Evolutionary conservation across 192 early-diverging fungal species (phyloP), one percentile per base, ranked within the genome.

Genomic region (Glomus cerebriforme): DNA sequence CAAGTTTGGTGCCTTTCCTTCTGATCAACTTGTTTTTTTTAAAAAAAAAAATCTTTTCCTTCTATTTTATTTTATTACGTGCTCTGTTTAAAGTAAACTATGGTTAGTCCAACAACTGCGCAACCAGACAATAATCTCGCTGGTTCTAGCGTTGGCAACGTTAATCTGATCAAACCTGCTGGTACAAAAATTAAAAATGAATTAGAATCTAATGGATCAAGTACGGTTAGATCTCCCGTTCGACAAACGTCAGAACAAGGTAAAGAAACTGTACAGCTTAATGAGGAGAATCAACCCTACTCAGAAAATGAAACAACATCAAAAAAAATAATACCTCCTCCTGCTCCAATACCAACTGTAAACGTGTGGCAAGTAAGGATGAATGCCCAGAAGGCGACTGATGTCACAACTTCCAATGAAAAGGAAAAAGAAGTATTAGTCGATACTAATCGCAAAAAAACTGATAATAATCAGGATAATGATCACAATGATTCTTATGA

Each of bases 41-140:
- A n/a, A n/a, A n/a, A n/a, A n/a, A 39, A 35, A 22, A 43, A 54
- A 54, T 3, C 49, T 17, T n/a, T n/a, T 54, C 22, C 15, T 22
- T 34, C 3, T 35, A n/a, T 19, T 35, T 37, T 66, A n/a, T n/a
- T 5, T 37, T 68, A 22, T n/a, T 35, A 37, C 32, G 22, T 68
- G 6, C 19, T n/a, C 9, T 8, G 13, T n/a, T 37, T 39, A 39
- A 68, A 39, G 35, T 54, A 9, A 68, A n/a, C 5, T 12, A 78
- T 78, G 77, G 77, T 78, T 32, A 78, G 77, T 78, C 77, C 77
- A 68, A 58, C 64, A 66, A 78, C 39, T 68, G 45, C 77, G n/a
- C 77, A 78, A 15, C 77, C 77, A 3, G 77, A 78, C 19, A 47
- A 13, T 27, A 49, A 58, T 54, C 34, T 68, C 65, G 62, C 47